Base-by-base conservation (phyloP, 805 yeast species). In the Lachancea nothofagi region DNA sequence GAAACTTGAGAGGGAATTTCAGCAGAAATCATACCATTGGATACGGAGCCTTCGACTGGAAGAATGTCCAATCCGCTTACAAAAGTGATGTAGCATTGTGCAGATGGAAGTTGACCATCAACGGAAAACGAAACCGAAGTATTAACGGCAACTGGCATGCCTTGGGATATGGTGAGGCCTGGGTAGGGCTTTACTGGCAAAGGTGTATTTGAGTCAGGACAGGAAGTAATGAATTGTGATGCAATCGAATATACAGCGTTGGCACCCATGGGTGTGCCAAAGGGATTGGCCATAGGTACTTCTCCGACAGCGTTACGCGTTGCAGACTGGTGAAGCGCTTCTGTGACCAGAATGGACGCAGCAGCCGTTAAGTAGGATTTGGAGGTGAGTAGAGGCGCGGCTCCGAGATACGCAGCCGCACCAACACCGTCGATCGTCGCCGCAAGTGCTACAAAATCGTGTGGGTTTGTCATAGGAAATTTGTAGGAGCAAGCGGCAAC, bases 221-320 rank as follows among this genome's bases (percentile, higher is more conserved):
- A 38, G 31, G 36, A 30, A 8, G 7, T 17, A 20, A 38, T 38
- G 19, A 30, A 38, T n/a, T 5, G 13, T 9, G 41, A 38, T 2
- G 41, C 41, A 5, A 32, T 20, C 7, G 41, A 38, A 28, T 38
- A 38, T 8, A 38, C 33, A n/a, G 41, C 41, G 18, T 32, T 30
- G 2, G 19, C 20, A 20, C 41, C 36, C 26, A 38, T 9, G 3
- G 41, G 41, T 7, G 41, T 38, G 12, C 20, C 36, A 13, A 38
- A 38, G 7, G 41, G 36, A n/a, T 38, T 38, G 25, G 41, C 41
- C 41, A 38, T 38, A n/a, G 41, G 41, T 5, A 38, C 27, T 20
- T 24, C 41, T 9, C 41, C 41, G 10, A 24, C 26, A 7, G 41
- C 41, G 18, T 27, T 32, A 10, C 41, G 41, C 2, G 32, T 9